Base-by-base conservation (phyloP, 1,139 yeast species). In the Hansenula lynferdii region DNA sequence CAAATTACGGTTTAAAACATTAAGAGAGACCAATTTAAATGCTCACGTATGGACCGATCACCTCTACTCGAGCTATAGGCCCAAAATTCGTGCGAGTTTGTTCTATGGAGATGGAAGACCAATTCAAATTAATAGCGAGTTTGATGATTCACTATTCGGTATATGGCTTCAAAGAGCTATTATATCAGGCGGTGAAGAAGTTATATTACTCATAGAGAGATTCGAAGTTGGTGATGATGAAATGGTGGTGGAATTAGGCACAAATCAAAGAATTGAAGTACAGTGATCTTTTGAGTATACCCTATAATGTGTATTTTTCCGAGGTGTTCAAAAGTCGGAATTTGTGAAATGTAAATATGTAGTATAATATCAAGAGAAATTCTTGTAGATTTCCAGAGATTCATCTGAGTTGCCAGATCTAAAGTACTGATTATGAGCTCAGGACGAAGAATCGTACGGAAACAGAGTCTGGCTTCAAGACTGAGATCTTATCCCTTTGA, bases 401-500 rank as follows among this genome's bases (percentile, higher is more conserved):
- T n/a, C n/a, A n/a, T n/a, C n/a, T n/a, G n/a, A n/a, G n/a, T n/a
- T n/a, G n/a, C n/a, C n/a, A n/a, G n/a, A n/a, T n/a, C n/a, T n/a
- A n/a, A n/a, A n/a, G n/a, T n/a, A n/a, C n/a, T n/a, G n/a, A n/a
- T n/a, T n/a, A n/a, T n/a, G n/a, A n/a, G n/a, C n/a, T n/a, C n/a
- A n/a, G 9, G 18, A 15, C 12, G 28, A 12, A 24, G 44, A 32
- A 28, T 44, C 20, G 39, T 44, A 20, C 37, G 49, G 41, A 53
- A 37, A 41, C 56, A 36, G 38, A 41, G 42, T 31, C 35, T 40
- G 12, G 35, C 63, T 35, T 64, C 74, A 21, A 60, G 62, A 43
- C 43, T 77, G 23, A 61, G 61, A 42, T 60, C 74, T n/a, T 70
- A 72, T 37, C 87, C 87, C 0, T 67, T 76, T 42, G 90, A 82